Evolutionary conservation across 2,329 filamentous ascomycete species (phyloP).

Genomic region (Zymoseptoria brevis): DNA sequence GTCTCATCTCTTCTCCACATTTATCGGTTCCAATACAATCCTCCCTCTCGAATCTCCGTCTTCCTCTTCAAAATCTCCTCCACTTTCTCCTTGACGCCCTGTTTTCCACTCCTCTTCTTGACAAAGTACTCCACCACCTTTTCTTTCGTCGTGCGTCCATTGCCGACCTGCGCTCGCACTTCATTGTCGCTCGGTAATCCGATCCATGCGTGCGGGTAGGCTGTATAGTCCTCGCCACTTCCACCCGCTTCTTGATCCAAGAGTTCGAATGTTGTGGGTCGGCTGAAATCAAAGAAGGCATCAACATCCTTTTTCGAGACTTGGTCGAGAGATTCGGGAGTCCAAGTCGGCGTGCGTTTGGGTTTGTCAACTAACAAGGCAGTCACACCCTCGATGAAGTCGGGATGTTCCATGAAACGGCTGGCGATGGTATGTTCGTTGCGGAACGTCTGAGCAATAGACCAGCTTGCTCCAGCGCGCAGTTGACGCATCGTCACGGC

Average conservation of each 20-base stretch:
- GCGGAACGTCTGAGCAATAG: slow-evolving; percentile 75
- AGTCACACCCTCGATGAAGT: slow-evolving; percentile 88
- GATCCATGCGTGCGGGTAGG: slow-evolving; percentile 65
- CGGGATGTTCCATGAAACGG: slow-evolving; percentile 82
- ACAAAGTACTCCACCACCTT: slow-evolving; percentile 35
- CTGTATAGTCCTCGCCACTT: slow-evolving; percentile 47
- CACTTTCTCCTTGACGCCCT: slow-evolving; percentile 51
- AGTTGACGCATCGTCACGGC: slow-evolving; percentile 80
- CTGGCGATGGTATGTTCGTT: slow-evolving; percentile 77
- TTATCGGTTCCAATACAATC: background rate
- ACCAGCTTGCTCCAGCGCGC: slow-evolving; percentile 66
- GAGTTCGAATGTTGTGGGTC: slow-evolving; percentile 47
- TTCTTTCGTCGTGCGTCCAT: slow-evolving; percentile 22
- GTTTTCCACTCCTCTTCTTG: slow-evolving; percentile 36
- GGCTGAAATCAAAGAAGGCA: slow-evolving; percentile 45
- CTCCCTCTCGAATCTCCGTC: slow-evolving; percentile 11
- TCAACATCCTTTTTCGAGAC: slow-evolving; percentile 53
- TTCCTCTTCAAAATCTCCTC: slow-evolving; percentile 51
- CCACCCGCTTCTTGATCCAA: slow-evolving; percentile 38
- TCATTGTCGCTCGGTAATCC: slow-evolving; percentile 67
- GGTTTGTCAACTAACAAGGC: slow-evolving; percentile 68
- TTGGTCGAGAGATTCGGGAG: slow-evolving; percentile 63
- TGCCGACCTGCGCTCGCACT: slow-evolving; percentile 38
- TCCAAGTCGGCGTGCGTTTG: slow-evolving; percentile 61
- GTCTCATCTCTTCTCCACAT: too few relatives aligned